Evolutionary conservation across 805 yeast genomes (phyloP), one percentile per base, ranked within the genome.

Genomic region (Cyberlindnera nakhonratchasimensis): DNA sequence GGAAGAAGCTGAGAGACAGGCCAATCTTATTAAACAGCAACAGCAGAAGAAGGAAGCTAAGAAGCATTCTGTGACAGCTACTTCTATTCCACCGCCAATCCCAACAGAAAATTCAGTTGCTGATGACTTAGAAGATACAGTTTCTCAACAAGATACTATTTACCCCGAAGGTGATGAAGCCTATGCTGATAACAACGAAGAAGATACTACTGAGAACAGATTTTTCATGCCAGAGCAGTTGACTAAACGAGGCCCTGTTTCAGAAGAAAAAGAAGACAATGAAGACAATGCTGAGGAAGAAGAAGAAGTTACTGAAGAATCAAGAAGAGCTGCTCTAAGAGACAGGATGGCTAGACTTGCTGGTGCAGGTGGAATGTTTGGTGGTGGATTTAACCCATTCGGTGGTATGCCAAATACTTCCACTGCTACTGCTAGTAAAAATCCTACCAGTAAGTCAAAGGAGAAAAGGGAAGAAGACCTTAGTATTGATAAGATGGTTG

Each of bases 261-360:
- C 21, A 6, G 31, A 19, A 20, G 44, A 46, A 16, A 50, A 51
- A 34, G 54, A 40, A 1, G 61, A 45, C n/a, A 51, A 33, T 7
- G 53, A 37, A 4, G 74, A 65, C 2, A 75, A 67, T 0, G 78
- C 66, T 0, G 80, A 69, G 0, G 79, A 68, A 0, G 79, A 69
- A 2, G 86, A 77, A 1, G 83, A 79, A 40, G 91, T 85, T 39
- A 85, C 79, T 32, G 95, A 86, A 57, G 93, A 85, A 48, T 70
- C 81, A 5, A 77, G 83, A 42, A 76, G 93, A 54, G 75, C 82
- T 36, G 86, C 82, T 6, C 69, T 91, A 40, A 81, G 95, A 17
- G 96, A 86, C 50, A 77, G 97, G 47, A 91, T 91, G 96, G 98
- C 99, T n/a, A 86, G 82, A 54, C 74, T 91, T 16, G 85, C 97